Conservation (phyloP, 305 asterid genomes). For the Solanum chacoense region DNA sequence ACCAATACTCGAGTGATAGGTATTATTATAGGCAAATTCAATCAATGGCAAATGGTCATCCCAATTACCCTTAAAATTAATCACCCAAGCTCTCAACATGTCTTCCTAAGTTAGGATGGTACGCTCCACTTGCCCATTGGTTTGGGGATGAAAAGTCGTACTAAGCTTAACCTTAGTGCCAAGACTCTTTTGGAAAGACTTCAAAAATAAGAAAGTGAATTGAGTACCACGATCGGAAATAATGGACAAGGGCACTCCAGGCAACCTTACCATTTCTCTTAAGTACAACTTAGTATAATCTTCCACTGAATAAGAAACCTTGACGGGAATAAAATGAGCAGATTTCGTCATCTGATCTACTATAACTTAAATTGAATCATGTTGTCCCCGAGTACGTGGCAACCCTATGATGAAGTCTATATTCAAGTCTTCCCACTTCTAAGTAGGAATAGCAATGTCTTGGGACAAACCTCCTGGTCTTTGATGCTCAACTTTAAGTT, state of each 20-base stretch:
- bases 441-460: background rate
- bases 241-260: background rate
- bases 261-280: background rate
- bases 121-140: background rate
- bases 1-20: background rate
- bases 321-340: too few relatives aligned
- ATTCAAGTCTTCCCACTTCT: background rate
- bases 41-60: background rate
- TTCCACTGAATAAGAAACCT: background rate
- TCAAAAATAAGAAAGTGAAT: background rate
- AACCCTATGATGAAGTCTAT: background rate
- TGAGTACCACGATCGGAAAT: background rate
- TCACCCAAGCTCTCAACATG: background rate
- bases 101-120: background rate
- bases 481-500: background rate
- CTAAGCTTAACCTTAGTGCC: background rate
- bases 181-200: background rate
- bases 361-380: background rate
- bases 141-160: too few relatives aligned
- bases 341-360: background rate
- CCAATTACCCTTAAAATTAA: background rate
- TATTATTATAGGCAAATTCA: background rate
- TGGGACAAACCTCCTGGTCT: background rate
- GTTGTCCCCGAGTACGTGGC: background rate
- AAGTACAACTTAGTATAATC: background rate